Conservation (phyloP, 257 asterid genomes). For the Echites panduratus region DNA sequence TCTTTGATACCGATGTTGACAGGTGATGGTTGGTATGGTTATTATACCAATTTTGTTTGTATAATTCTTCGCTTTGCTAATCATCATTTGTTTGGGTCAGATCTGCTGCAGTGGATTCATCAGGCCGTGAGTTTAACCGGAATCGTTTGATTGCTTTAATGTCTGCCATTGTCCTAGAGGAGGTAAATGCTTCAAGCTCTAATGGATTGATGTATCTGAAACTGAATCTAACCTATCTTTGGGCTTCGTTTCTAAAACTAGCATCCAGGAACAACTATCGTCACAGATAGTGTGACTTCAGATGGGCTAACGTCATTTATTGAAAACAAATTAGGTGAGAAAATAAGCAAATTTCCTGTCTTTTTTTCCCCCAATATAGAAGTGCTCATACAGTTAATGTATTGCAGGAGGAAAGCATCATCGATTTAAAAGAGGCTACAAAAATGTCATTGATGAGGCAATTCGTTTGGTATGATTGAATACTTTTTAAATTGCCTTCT, state of each 20-base stretch:
- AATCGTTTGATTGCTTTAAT: constrained; percentile 92
- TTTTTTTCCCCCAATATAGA: constrained; percentile 10
- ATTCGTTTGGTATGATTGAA: constrained; percentile 64
- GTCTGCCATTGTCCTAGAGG: constrained; percentile 95
- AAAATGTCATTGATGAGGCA: constrained; percentile 99
- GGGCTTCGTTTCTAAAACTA: constrained; percentile 30
- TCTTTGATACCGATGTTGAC: constrained; percentile 98
- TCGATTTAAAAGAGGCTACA: constrained; percentile 98
- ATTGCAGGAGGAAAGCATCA: constrained; percentile 88
- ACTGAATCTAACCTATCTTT: constrained; percentile 18
- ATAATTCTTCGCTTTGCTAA: constrained; percentile 17
- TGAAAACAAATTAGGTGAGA: constrained; percentile 86
- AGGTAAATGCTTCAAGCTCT: constrained; percentile 41
- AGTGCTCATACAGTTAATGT: constrained; percentile 20
- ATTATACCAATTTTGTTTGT: constrained; percentile 10
- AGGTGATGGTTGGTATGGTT: constrained; percentile 42
- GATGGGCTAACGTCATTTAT: constrained; percentile 94
- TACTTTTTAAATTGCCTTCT: background rate
- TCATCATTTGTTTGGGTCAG: constrained; percentile 32
- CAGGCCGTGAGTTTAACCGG: constrained; percentile 79
- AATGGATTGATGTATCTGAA: constrained; percentile 8
- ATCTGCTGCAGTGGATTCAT: constrained; percentile 99
- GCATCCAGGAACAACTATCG: constrained; percentile 97
- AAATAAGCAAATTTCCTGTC: constrained; percentile 4
- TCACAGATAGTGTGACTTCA: constrained; percentile 97